phyloP scores from a whole-genome alignment of 176 grass and related monocot genomes.

The Oryza glumipatula region DNA sequence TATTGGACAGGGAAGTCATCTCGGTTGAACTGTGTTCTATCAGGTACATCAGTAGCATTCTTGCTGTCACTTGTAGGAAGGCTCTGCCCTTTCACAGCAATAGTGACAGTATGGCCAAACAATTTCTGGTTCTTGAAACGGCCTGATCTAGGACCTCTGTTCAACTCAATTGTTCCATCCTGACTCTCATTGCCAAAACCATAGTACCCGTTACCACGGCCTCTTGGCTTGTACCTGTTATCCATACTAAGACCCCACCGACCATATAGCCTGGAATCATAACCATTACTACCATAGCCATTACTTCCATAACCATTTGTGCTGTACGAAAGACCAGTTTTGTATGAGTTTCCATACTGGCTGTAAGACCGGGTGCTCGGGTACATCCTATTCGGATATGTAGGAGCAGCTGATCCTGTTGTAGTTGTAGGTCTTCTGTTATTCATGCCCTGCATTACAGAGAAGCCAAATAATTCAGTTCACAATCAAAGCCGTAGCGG shows the following conservation, averaged over 20 bases:
- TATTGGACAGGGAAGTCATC: constrained; percentile 77
- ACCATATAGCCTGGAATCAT: constrained; percentile 73
- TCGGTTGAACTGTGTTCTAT: constrained; percentile 68
- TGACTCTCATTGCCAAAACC: constrained; percentile 76
- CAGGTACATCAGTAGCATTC: constrained; percentile 49
- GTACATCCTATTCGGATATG: constrained; percentile 75
- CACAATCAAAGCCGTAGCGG: neutral
- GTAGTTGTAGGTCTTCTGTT: constrained; percentile 55
- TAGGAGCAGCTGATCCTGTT: constrained; percentile 55
- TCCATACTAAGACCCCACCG: constrained; percentile 61
- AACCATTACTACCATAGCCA: constrained; percentile 60
- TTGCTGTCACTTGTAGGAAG: constrained; percentile 61
- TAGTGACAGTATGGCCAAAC: constrained; percentile 63
- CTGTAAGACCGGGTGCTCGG: constrained; percentile 59
- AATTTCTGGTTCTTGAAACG: constrained; percentile 80
- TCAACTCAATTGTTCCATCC: constrained; percentile 83
- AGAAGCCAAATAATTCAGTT: neutral
- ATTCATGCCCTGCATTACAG: constrained; percentile 37
- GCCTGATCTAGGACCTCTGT: constrained; percentile 85
- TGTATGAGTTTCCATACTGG: constrained; percentile 66
- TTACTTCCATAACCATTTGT: constrained; percentile 26
- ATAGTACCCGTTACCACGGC: constrained; percentile 61
- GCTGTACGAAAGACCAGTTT: constrained; percentile 57
- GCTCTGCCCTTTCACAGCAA: constrained; percentile 70
- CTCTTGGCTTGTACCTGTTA: constrained; percentile 76